Conservation (phyloP, 2,329 filamentous ascomycete species). For the Penicillium sp. region DNA sequence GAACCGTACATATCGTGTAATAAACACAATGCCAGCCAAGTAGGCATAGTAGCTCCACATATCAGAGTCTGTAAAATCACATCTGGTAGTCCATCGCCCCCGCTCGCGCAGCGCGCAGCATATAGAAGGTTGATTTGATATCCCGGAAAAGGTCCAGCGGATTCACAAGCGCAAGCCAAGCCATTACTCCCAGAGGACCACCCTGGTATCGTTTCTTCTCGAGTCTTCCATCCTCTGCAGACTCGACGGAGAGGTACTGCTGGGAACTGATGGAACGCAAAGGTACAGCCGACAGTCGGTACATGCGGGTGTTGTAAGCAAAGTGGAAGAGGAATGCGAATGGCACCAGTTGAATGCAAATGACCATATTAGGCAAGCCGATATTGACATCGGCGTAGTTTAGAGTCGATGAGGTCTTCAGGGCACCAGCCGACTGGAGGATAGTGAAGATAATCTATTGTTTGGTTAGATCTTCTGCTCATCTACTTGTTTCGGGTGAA, state of each 20-base stretch:
- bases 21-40: too few relatives aligned
- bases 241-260: slow-evolving; percentile 7
- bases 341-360: slow-evolving; percentile 33
- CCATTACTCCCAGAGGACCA: slow-evolving; percentile 10
- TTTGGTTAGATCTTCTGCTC: background rate
- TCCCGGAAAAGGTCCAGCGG: slow-evolving; percentile 8
- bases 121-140: slow-evolving; percentile 8
- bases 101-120: slow-evolving; percentile 1
- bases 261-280: background rate
- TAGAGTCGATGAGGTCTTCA: slow-evolving; percentile 24
- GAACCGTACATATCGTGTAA: too few relatives aligned
- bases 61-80: background rate
- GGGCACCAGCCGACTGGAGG: slow-evolving; percentile 21
- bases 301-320: slow-evolving; percentile 28
- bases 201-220: slow-evolving; percentile 10
- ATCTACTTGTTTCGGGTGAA: too few relatives aligned
- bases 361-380: slow-evolving; percentile 31
- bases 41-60: too few relatives aligned
- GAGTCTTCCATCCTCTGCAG: background rate
- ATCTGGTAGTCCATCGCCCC: background rate
- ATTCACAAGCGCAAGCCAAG: slow-evolving; percentile 14
- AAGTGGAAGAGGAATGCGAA: slow-evolving; percentile 33
- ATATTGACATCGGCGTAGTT: slow-evolving; percentile 32
- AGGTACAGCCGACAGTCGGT: slow-evolving; percentile 8
- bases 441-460: slow-evolving; percentile 32